A percentile compares a stretch with the other conserved stretches of the same genome.
Conservation (phyloP, 2,329 filamentous ascomycete species). For the Gnomoniopsis smithogilvyi region DNA sequence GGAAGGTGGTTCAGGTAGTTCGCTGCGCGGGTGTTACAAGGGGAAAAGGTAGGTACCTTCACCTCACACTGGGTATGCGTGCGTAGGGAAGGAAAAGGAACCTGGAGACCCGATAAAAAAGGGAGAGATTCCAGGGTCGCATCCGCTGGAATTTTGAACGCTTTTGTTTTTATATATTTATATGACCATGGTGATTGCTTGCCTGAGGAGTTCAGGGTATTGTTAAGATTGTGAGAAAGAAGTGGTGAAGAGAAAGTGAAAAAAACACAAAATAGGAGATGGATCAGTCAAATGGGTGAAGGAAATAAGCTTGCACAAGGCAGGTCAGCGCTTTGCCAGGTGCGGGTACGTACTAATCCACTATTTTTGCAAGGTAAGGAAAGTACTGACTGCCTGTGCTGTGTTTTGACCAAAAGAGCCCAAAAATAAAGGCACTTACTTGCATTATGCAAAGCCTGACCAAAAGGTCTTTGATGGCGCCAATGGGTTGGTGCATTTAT, state of each 20-base stretch:
- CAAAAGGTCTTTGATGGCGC: no score
- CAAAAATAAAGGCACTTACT: no score
- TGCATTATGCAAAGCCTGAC: no score
- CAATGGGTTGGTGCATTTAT: no score
- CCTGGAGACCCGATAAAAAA: background rate
- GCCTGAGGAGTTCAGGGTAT: background rate
- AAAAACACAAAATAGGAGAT: background rate
- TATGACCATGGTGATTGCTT: background rate
- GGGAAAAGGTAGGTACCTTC: background rate
- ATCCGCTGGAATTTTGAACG: background rate
- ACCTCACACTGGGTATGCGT: no score
- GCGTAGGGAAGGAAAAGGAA: conserved; percentile 3
- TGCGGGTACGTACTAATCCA: background rate
- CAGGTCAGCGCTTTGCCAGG: background rate
- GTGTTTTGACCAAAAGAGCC: no score
- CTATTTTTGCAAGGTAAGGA: no score
- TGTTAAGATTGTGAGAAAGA: background rate
- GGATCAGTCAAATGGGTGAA: background rate
- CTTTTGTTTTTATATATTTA: no score
- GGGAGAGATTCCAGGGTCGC: background rate
- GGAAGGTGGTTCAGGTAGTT: background rate
- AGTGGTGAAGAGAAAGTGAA: background rate
- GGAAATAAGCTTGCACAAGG: conserved; percentile 4
- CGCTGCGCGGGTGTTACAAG: background rate
- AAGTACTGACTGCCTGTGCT: no score